Base-by-base conservation (phyloP, 371 early-diverging fungal genomes). In the Basidiobolus meristosporus region DNA sequence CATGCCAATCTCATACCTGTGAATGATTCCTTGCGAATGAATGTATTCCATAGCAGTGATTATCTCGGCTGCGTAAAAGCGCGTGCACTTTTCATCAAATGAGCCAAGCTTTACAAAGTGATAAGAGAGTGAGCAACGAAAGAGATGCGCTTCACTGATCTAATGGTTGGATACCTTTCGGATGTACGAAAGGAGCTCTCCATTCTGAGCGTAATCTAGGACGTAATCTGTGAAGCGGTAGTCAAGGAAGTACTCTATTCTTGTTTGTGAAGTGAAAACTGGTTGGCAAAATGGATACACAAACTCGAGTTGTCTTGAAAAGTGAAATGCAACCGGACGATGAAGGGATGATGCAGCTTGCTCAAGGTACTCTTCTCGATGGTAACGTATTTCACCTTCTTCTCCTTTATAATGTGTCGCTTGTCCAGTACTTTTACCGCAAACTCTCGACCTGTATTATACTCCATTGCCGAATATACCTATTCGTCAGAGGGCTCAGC, bases 391-490 rank as follows among this genome's bases (percentile, higher is more conserved):
- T 92, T 92, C 38, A 74, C 77, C 60, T 92, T 93, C 46, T 87
- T 80, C 45, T 90, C 85, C 46, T 82, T 81, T 32, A 90, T 74
- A 45, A 89, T 87, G 49, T 87, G 90, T 38, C 75, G 69, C 56
- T 93, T 93, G 54, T 91, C 89, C 10, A 97, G 70, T 20, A 91
- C 75, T 46, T 97, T 97, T 32, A 90, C 73, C 10, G 98, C 98
- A 54, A 74, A 92, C 17, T 68, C 62, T 34, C 68, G 70, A 21
- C 57, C 63, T 9, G 73, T 73, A 22, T 56, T 51, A 39, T 59
- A 65, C 42, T 84, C 87, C 12, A 57, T 60, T 2, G 79, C 88
- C 32, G 65, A 56, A 2, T 83, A 62, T 2, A 87, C 76, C 76
- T 75, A 46, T 51, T 5, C 26, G 14, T 35, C 29, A 29, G 2